phyloP scores from a whole-genome alignment of 2,329 filamentous ascomycete genomes.

The Sporothrix humicola region DNA sequence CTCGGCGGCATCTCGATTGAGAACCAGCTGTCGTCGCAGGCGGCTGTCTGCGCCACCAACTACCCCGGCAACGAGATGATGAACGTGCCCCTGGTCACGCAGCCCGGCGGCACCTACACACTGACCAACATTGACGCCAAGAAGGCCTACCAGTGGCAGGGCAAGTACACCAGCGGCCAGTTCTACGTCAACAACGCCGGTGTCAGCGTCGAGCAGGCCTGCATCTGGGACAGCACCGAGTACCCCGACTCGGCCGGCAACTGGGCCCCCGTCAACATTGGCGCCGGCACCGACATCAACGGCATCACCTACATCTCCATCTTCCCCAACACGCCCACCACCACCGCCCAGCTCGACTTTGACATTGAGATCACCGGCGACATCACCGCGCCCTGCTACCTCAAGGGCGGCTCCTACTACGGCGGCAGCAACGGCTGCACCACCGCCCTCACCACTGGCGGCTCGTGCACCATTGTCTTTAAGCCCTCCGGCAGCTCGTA shows the following conservation, averaged over 20 bases:
- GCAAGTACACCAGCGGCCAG: constrained; percentile 80
- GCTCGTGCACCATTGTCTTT: constrained; percentile 34
- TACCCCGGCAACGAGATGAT: constrained; percentile 93
- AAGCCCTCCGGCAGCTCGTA: constrained; percentile 33
- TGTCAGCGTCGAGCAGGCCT: constrained; percentile 68
- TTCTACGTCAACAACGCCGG: constrained; percentile 95
- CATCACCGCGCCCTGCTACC: constrained; percentile 63
- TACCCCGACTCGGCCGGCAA: constrained; percentile 70
- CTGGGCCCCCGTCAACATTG: constrained; percentile 85
- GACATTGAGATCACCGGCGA: constrained; percentile 78
- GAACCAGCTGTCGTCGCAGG: constrained; percentile 76
- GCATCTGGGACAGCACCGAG: constrained; percentile 69
- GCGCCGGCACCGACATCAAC: constrained; percentile 70
- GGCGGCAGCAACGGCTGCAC: constrained; percentile 74
- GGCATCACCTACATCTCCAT: constrained; percentile 80
- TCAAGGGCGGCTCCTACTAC: constrained; percentile 66
- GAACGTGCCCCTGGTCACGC: constrained; percentile 74
- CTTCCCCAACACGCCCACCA: constrained; percentile 83
- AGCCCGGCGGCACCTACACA: constrained; percentile 62
- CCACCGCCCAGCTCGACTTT: constrained; percentile 71
- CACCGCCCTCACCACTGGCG: constrained; percentile 34
- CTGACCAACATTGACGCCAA: constrained; percentile 77
- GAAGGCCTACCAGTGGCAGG: constrained; percentile 79
- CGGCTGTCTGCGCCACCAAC: constrained; percentile 92
- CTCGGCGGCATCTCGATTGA: constrained; percentile 71